Conservation (phyloP, 139 green algal genomes). For the Pseudopediastrum boryanum region DNA sequence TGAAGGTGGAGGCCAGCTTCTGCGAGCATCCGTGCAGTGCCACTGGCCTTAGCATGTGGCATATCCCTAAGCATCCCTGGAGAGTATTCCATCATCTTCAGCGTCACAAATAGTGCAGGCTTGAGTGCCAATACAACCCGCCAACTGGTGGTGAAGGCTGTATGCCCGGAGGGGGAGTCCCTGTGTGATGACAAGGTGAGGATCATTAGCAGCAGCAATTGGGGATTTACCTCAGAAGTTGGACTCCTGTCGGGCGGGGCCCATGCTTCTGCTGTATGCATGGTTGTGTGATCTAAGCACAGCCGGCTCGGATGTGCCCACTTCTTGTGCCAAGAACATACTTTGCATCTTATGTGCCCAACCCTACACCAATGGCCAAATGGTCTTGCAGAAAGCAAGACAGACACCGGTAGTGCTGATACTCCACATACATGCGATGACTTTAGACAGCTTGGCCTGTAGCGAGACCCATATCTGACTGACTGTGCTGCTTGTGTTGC, state of each 20-base stretch:
- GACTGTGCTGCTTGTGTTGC: neutral
- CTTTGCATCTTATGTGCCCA: neutral
- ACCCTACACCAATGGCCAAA: neutral
- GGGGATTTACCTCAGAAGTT: neutral
- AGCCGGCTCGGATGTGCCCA: too few relatives aligned
- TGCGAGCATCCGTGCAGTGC: constrained; percentile 23
- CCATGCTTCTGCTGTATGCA: neutral
- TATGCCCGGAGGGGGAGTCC: constrained; percentile 41
- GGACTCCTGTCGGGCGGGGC: neutral
- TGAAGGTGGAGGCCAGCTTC: constrained; percentile 14
- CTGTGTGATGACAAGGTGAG: constrained; percentile 41
- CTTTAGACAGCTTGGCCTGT: neutral
- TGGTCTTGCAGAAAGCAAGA: neutral
- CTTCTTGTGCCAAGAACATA: neutral
- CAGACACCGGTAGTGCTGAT: neutral
- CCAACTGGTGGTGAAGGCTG: constrained; percentile 17
- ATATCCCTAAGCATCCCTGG: constrained; percentile 19
- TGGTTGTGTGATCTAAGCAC: too few relatives aligned
- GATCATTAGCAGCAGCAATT: constrained; percentile 4
- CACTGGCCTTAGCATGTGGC: constrained; percentile 42
- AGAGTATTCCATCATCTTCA: constrained; percentile 35
- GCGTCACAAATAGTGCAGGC: constrained; percentile 42
- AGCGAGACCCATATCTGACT: neutral
- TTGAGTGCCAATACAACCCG: neutral
- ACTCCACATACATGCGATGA: neutral